Evolutionary conservation across 106 monocot genomes (phyloP).

Genomic region (Apostasia shenzhenica): DNA sequence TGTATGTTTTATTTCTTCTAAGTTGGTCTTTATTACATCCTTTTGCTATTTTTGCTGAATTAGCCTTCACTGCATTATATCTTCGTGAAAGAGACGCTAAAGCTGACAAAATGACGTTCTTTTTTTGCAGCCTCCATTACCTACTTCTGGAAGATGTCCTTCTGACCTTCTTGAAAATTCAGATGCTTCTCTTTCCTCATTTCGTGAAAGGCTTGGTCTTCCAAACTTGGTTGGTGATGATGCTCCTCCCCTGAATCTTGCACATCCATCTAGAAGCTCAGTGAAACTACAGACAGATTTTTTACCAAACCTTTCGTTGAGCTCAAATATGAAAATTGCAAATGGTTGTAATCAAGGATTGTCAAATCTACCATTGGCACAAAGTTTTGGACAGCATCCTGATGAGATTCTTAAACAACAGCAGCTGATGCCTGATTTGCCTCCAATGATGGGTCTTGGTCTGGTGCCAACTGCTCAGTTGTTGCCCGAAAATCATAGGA

Average conservation of each 20-base stretch:
- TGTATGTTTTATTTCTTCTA: constrained; percentile 29
- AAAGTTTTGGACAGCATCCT: constrained; percentile 43
- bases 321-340: constrained; percentile 28
- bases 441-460: constrained; percentile 43
- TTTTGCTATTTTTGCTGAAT: background rate
- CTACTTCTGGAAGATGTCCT: constrained; percentile 17
- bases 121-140: constrained; percentile 38
- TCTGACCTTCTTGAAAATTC: constrained; percentile 23
- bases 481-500: constrained; percentile 76
- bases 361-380: constrained; percentile 41
- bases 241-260: constrained; percentile 17
- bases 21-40: background rate
- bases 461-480: constrained; percentile 24
- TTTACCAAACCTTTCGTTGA: constrained; percentile 50
- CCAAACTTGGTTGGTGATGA: constrained; percentile 42
- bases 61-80: background rate
- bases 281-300: constrained; percentile 34
- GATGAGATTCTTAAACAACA: constrained; percentile 50
- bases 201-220: constrained; percentile 57
- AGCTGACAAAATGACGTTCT: constrained; percentile 6
- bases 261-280: constrained; percentile 29
- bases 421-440: constrained; percentile 33
- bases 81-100: too few relatives aligned
- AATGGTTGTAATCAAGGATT: constrained; percentile 25
- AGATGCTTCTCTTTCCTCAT: constrained; percentile 43